Base-by-base conservation (phyloP, 345 rosid species). In the Toxicodendron radicans region DNA sequence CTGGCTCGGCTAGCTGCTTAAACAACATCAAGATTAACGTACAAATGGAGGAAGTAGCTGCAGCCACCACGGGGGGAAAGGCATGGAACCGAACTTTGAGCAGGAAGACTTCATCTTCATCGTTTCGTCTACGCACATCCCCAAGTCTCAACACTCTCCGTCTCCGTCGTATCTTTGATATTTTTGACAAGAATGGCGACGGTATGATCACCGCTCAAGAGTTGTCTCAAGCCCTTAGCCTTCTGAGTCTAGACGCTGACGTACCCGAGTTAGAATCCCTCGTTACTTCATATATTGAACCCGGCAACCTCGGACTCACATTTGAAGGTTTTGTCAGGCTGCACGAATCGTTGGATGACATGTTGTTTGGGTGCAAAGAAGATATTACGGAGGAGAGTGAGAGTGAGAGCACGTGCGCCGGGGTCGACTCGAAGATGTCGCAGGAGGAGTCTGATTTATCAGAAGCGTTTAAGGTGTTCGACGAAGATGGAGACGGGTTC, bases 391-490 rank as follows among this genome's bases (percentile, higher is more conserved):
- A 23, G 1, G 60, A 13, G 1, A 73, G 64, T 1, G 75, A n/a
- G 49, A 53, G 20, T 0, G 61, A 45, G 43, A 5, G 43, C 8
- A 38, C 43, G 0, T 6, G 43, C 43, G 9, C 8, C 38, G 0
- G 5, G 38, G 38, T 35, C 43, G 43, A 38, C 8, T 12, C 59
- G 10, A 70, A 43, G 27, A 53, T 53, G 18, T 46, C 70, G 16
- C 85, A 78, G 78, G 94, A 89, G 57, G 99, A 95, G 30, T 71
- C 90, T 0, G 99, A 95, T 72, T 80, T 95, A 49, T 66, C 87
- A 14, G 99, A 92, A 83, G 97, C 99, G 41, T 95, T 95, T 78
- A 95, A 95, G 85, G 99, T 95, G 64, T 91, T 92, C 49, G 99
- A 95, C 23, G 97, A 84, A 81, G 91, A 92, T 18, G 97, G 99